A percentile compares a stretch with the other conserved stretches of the same genome.
phyloP scores from a whole-genome alignment of 768 basidiomycete species.

The Coprinopsis strossmayeri region DNA sequence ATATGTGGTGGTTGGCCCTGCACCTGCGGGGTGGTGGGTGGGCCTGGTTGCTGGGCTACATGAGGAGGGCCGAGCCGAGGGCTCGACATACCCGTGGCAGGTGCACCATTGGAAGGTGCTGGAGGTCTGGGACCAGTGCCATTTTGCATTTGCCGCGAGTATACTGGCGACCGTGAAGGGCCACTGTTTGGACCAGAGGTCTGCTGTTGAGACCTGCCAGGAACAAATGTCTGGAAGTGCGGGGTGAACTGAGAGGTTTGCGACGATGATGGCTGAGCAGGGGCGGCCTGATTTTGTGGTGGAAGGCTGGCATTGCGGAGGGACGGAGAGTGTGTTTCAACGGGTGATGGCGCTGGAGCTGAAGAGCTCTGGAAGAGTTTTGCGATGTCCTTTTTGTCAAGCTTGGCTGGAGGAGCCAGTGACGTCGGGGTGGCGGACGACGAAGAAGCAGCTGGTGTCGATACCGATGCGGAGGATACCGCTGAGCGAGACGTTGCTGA shows the following conservation, averaged over 20 bases:
- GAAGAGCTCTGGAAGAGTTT: constrained; percentile 58
- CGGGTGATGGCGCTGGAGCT: constrained; percentile 44
- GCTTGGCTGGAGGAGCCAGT: constrained; percentile 30
- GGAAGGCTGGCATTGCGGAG: constrained; percentile 48
- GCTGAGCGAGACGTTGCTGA: constrained; percentile 37
- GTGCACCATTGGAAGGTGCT: constrained; percentile 51
- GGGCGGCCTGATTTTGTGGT: constrained; percentile 34
- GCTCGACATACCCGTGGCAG: constrained; percentile 53
- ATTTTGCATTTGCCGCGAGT: constrained; percentile 55
- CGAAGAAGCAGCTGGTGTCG: constrained; percentile 27
- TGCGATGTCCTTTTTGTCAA: constrained; percentile 45
- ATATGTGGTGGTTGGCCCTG: constrained; percentile 8
- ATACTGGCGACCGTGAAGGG: constrained; percentile 62
- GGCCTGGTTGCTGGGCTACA: constrained; percentile 6
- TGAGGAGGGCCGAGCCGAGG: constrained; percentile 56
- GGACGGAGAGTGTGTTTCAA: constrained; percentile 54
- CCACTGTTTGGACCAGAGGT: constrained; percentile 40
- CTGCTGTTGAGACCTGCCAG: constrained; percentile 40
- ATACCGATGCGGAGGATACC: constrained; percentile 23
- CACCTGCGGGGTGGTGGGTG: constrained; percentile 2
- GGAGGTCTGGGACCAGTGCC: constrained; percentile 51
- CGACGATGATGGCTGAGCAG: constrained; percentile 22
- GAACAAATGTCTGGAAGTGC: constrained; percentile 42
- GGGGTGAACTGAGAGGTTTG: constrained; percentile 29
- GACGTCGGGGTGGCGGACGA: constrained; percentile 27